Percentiles rank a stretch among this genome's conserved stretches.
Conservation (phyloP, 139 green algal genomes). For the Chlamydomonas asymmetrica region DNA sequence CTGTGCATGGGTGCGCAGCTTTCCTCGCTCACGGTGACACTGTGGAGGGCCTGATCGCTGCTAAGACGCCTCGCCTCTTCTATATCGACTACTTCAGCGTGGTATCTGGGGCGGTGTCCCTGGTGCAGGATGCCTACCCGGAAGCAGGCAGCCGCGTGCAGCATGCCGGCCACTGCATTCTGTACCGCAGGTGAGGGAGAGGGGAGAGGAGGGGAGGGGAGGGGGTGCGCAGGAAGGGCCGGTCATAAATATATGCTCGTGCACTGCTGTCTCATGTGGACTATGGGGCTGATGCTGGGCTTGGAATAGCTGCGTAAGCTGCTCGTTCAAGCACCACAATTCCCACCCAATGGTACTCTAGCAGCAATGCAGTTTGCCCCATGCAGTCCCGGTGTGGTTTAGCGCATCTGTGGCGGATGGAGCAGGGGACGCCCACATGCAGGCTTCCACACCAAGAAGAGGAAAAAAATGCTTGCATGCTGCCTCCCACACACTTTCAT, state of each 20-base stretch:
- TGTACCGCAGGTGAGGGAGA: conserved; percentile 40
- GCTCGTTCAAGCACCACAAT: no score
- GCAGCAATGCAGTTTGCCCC: neutral
- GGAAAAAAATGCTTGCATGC: neutral
- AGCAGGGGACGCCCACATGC: no score
- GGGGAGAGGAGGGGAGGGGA: no score
- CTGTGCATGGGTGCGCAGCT: no score
- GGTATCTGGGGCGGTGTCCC: conserved; percentile 13
- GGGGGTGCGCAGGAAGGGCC: no score
- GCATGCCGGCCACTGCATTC: conserved; percentile 34
- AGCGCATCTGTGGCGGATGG: no score
- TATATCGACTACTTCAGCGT: conserved; percentile 34
- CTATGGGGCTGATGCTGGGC: no score
- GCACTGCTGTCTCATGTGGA: neutral
- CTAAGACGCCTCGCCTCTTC: conserved; percentile 42
- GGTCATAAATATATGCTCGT: no score
- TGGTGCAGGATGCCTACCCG: neutral
- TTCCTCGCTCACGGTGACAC: conserved; percentile 30
- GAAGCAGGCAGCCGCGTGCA: conserved; percentile 7
- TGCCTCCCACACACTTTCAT: neutral
- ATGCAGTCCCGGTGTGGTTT: no score
- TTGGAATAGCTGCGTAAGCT: neutral
- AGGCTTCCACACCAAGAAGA: neutral
- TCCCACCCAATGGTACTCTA: neutral
- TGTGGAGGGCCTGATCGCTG: conserved; percentile 34